Evolutionary conservation across 2,329 filamentous ascomycete species (phyloP).

Genomic region (Penicillium sp.): DNA sequence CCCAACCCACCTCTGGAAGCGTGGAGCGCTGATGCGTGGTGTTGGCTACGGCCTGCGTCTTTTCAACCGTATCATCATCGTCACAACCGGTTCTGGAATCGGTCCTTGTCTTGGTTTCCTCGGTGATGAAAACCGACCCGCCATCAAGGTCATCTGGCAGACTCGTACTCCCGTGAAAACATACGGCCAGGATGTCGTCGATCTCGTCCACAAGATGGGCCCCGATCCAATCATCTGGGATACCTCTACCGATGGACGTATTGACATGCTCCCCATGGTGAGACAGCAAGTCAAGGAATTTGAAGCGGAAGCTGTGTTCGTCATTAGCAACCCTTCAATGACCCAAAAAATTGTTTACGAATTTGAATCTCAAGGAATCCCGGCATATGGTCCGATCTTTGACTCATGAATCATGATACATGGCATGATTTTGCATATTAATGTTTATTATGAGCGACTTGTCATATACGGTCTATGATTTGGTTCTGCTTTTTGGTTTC

Average conservation of each 20-base stretch:
- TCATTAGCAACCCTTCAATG: conserved; percentile 69
- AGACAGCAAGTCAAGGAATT: conserved; percentile 53
- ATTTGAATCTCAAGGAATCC: conserved; percentile 64
- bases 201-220: conserved; percentile 59
- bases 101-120: conserved; percentile 67
- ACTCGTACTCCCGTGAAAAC: conserved; percentile 62
- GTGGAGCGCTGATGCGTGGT: conserved; percentile 67
- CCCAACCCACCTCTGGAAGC: conserved; percentile 65
- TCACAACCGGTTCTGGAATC: conserved; percentile 73
- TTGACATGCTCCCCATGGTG: conserved; percentile 61
- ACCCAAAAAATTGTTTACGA: conserved; percentile 70
- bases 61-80: conserved; percentile 65
- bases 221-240: conserved; percentile 68
- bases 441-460: background rate
- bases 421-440: background rate
- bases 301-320: conserved; percentile 66
- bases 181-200: conserved; percentile 61
- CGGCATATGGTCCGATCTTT: conserved; percentile 73
- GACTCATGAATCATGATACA: conserved; percentile 53
- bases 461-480: background rate
- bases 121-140: conserved; percentile 44
- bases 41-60: conserved; percentile 67
- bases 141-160: conserved; percentile 68
- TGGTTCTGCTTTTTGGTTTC: background rate
- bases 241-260: conserved; percentile 59